Conservation (phyloP, 345 rosid genomes). For the sweet orange (Citrus sinensis) region DVS_A1.0 CM039162.1:19853501-19854000, state of each 20-base stretch:
- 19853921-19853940: conserved; percentile 94
- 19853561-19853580: not conserved
- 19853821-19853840: not conserved
- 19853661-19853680: not conserved
- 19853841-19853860: conserved; percentile 85
- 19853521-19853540: not conserved
- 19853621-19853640: not conserved
- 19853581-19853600: not conserved
- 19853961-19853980: too few relatives aligned
- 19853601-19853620: not conserved
- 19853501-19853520: not conserved
- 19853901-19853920: conserved; percentile 69
- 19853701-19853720: not conserved
- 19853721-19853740: not conserved
- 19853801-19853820: not conserved
- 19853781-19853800: not conserved
- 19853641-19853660: not conserved
- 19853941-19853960: conserved; percentile 1
- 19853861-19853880: conserved; percentile 86
- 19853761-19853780: not conserved
- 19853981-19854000: too few relatives aligned
- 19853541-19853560: not conserved
- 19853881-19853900: conserved; percentile 75
- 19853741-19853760: not conserved
- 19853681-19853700: not conserved